Conservation (phyloP, 2,329 filamentous ascomycete species). For the Penicillium psychrosexuale region DNA sequence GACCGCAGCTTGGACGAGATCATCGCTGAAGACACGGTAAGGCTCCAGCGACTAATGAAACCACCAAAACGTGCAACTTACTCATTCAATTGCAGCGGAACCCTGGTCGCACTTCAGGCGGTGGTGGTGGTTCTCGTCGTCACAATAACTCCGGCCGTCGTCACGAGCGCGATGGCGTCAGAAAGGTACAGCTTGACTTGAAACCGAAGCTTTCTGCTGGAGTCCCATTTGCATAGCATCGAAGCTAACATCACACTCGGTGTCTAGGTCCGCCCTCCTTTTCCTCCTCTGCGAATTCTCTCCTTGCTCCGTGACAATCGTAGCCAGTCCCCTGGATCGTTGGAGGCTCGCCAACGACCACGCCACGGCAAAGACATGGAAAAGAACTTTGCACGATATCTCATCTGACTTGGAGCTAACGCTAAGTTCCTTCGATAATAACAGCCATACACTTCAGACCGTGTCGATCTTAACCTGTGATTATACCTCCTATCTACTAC, state of each 20-base stretch:
- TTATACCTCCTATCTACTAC: slow-evolving; percentile 7
- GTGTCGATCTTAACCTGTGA: slow-evolving; percentile 48
- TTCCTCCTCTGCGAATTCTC: slow-evolving; percentile 34
- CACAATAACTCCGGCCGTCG: slow-evolving; percentile 56
- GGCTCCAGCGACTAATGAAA: slow-evolving; percentile 7
- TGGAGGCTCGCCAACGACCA: slow-evolving; percentile 26
- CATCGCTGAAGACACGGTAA: slow-evolving; percentile 59
- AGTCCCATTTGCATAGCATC: slow-evolving; percentile 7
- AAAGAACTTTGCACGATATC: slow-evolving; percentile 34
- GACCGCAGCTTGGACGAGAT: slow-evolving; percentile 65
- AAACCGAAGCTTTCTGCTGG: neutral
- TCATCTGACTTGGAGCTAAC: slow-evolving; percentile 46
- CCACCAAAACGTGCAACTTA: slow-evolving; percentile 15
- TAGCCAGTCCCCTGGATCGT: slow-evolving; percentile 26
- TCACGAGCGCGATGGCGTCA: slow-evolving; percentile 83
- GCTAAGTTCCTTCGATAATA: slow-evolving; percentile 35
- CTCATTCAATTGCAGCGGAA: slow-evolving; percentile 17
- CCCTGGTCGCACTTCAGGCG: slow-evolving; percentile 28
- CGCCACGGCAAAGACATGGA: slow-evolving; percentile 30
- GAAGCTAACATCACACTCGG: slow-evolving; percentile 11
- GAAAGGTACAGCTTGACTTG: slow-evolving; percentile 64
- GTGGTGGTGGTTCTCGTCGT: slow-evolving; percentile 29
- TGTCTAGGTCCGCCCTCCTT: slow-evolving; percentile 46
- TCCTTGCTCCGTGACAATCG: slow-evolving; percentile 37
- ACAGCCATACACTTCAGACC: slow-evolving; percentile 47